phyloP scores from a whole-genome alignment of 768 basidiomycete species.

The Collybia nuda region DNA sequence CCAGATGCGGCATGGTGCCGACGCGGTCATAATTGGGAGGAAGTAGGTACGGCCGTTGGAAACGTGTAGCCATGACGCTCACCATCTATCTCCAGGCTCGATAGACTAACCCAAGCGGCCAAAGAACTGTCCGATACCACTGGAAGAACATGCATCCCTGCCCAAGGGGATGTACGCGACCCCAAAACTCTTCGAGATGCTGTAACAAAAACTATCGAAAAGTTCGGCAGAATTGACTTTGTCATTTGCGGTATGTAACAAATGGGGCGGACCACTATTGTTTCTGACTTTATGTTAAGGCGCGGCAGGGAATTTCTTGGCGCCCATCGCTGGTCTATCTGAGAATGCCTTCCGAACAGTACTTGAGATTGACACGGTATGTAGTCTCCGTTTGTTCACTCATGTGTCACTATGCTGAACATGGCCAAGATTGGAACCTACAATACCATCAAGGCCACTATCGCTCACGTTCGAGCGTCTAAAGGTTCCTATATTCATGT shows the following conservation, averaged over 20 bases:
- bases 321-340: slow-evolving; percentile 79
- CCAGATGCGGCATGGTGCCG: slow-evolving; percentile 83
- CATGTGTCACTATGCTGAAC: background rate
- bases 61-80: background rate
- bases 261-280: background rate
- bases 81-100: slow-evolving; percentile 46
- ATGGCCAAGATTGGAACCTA: slow-evolving; percentile 79
- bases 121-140: slow-evolving; percentile 70
- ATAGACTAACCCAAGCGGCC: slow-evolving; percentile 69
- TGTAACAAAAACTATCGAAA: slow-evolving; percentile 69
- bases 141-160: slow-evolving; percentile 67
- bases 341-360: slow-evolving; percentile 92
- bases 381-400: slow-evolving; percentile 18
- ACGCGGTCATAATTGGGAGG: slow-evolving; percentile 81
- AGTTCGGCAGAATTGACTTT: slow-evolving; percentile 88
- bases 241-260: slow-evolving; percentile 80
- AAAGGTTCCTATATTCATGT: slow-evolving; percentile 88
- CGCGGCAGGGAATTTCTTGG: slow-evolving; percentile 95
- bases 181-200: slow-evolving; percentile 73
- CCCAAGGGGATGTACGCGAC: slow-evolving; percentile 82
- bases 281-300: slow-evolving; percentile 40
- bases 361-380: slow-evolving; percentile 88
- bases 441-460: slow-evolving; percentile 92
- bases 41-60: slow-evolving; percentile 51
- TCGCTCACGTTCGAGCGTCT: slow-evolving; percentile 66